These are phyloP conservation scores for Cladosporium sp. DNA, from an alignment of 2,329 filamentous ascomycete genomes.

Conservation along the genomic window DNA sequence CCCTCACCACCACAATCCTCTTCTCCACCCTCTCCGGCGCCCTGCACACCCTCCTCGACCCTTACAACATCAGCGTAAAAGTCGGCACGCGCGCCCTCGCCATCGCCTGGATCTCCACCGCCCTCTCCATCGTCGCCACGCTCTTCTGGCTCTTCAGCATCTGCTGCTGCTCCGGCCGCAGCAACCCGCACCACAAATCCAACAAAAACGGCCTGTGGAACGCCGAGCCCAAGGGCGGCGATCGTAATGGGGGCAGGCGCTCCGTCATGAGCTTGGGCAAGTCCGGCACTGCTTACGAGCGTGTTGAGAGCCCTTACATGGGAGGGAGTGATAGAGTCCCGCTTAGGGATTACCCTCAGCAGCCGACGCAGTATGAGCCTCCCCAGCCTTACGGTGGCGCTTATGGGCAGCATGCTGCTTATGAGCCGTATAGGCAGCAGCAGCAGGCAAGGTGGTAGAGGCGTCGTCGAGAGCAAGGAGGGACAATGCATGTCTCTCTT, in stretches of 20 bases:
- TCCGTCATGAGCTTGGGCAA: constrained; percentile 51
- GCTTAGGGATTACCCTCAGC: constrained; percentile 23
- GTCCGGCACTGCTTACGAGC: constrained; percentile 59
- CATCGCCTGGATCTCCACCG: constrained; percentile 73
- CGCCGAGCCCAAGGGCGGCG: constrained; percentile 21
- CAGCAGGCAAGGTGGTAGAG: constrained; percentile 8
- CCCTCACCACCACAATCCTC: constrained; percentile 70
- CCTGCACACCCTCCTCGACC: constrained; percentile 62
- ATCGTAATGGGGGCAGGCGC: constrained; percentile 12
- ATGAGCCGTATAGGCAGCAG: constrained; percentile 40
- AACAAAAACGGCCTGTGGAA: constrained; percentile 35
- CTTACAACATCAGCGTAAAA: constrained; percentile 65
- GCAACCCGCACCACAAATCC: constrained; percentile 42
- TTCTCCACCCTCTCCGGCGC: constrained; percentile 66
- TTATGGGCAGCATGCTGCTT: constrained; percentile 28
- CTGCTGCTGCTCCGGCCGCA: constrained; percentile 82
- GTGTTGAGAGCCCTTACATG: constrained; percentile 43
- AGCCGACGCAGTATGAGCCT: constrained; percentile 7
- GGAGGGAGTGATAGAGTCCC: constrained; percentile 27
- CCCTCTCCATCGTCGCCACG: constrained; percentile 68
- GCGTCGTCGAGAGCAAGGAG: not conserved
- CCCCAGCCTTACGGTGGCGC: constrained; percentile 18
- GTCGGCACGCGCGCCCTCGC: constrained; percentile 69
- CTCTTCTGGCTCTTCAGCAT: constrained; percentile 90
- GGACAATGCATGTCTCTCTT: not conserved